Evolutionary conservation across 495 filamentous ascomycete species (phyloP), one percentile per base, ranked within the genome.

Genomic region (Saxophila tyrrhenica): DNA sequence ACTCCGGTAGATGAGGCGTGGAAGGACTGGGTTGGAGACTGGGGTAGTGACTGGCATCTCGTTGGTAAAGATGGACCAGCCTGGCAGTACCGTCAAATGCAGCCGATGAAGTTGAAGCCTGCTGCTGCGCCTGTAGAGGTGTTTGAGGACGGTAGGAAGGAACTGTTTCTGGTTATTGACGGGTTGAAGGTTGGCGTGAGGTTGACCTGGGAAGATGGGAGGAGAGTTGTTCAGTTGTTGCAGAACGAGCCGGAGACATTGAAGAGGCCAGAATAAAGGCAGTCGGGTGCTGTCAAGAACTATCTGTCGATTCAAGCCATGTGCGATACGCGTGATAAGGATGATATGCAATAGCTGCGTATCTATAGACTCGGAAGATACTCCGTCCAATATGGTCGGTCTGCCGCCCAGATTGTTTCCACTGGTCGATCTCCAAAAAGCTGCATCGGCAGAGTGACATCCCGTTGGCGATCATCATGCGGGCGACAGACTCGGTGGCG

Each of bases 1-100:
- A 46, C 41, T 19, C 13, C 7, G 2, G 44, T 47, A 2, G 44
- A 54, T 21, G 21, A n/a, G 9, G 44, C 20, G 10, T 54, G 52
- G 52, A n/a, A 17, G n/a, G 44, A 54, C n/a, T 54, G 44, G 52
- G 22, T 35, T 25, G 52, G 52, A 2, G 2, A 22, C 7, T 54
- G 52, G 52, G 52, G 32, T 21, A 16, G 10, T 3, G 52, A 13
- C 7, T 54, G 52, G 44, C 22, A 24, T 9, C 2, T 48, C 2
- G 42, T 54, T 5, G 42, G 39, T n/a, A 17, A 35, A 2, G 32
- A 39, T 47, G 52, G 52, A 25, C 52, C 52, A 5, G 16, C 16
- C 16, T 21, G 19, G 9, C 20, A 20, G 15, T 54, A 51, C 22
- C 8, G 45, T 3, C 41, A 54, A 10, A 17, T 46, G 17, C 20